A percentile compares a stretch with the other conserved stretches of the same genome.
These are phyloP conservation scores for Antrodiella citrinella DNA, from an alignment of 768 basidiomycete species.

Conservation along the genomic window DNA sequence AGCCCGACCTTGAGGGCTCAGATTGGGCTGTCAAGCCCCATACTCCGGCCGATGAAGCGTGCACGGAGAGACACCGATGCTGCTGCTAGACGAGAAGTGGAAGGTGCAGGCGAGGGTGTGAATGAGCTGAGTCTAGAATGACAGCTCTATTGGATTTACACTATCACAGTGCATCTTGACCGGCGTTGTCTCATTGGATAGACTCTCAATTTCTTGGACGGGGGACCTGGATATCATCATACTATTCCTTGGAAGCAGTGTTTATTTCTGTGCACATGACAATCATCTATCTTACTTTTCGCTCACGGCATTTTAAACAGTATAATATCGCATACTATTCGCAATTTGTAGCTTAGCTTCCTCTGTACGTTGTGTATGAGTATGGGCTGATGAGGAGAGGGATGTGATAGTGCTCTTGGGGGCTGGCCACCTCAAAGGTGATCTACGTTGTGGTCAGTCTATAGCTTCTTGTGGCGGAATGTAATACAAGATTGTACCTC, in stretches of 20 bases:
- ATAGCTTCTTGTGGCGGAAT: no score
- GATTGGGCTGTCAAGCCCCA: slow-evolving; percentile 68
- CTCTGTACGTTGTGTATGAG: slow-evolving; percentile 87
- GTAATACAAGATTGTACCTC: slow-evolving; percentile 51
- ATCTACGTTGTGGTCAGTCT: no score
- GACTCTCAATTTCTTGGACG: background rate
- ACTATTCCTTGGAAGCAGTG: background rate
- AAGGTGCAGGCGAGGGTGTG: slow-evolving; percentile 75
- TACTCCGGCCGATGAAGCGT: slow-evolving; percentile 60
- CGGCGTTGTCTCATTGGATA: background rate
- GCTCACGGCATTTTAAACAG: background rate
- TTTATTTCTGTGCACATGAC: background rate
- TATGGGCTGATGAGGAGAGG: slow-evolving; percentile 89
- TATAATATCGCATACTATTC: background rate
- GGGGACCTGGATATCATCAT: background rate
- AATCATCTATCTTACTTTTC: background rate
- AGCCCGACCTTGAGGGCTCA: slow-evolving; percentile 70
- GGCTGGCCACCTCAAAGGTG: slow-evolving; percentile 62
- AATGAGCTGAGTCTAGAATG: slow-evolving; percentile 43
- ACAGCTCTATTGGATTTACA: background rate
- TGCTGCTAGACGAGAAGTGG: slow-evolving; percentile 46
- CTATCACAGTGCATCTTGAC: background rate
- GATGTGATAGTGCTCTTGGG: slow-evolving; percentile 82
- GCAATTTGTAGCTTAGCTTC: slow-evolving; percentile 44
- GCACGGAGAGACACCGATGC: slow-evolving; percentile 35